phyloP scores from a whole-genome alignment of 345 rosid species.

The Cardamine resedifolia region DNA sequence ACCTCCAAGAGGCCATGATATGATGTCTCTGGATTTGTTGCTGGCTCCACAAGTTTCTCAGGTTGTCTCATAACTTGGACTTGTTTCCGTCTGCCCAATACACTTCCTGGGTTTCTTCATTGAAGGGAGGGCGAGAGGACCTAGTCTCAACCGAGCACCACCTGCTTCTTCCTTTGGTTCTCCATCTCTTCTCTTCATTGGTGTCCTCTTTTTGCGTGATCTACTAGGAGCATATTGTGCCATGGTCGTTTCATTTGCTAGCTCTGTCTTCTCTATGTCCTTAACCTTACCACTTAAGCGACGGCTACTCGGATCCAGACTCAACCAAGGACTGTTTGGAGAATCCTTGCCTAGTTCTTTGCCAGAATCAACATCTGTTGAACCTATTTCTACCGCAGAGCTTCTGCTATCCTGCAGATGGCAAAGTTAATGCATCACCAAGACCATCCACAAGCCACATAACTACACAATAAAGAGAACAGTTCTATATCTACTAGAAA shows the following conservation, averaged over 20 bases:
- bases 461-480: slow-evolving; percentile 17
- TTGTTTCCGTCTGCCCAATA: slow-evolving; percentile 41
- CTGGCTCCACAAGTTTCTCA: slow-evolving; percentile 30
- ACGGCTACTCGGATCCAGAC: slow-evolving; percentile 59
- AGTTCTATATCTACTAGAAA: slow-evolving; percentile 14
- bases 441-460: slow-evolving; percentile 15
- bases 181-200: slow-evolving; percentile 35
- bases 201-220: slow-evolving; percentile 47
- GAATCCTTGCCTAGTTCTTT: slow-evolving; percentile 50
- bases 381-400: slow-evolving; percentile 32
- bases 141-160: slow-evolving; percentile 50
- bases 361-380: slow-evolving; percentile 37
- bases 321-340: slow-evolving; percentile 65
- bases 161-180: slow-evolving; percentile 41
- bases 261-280: slow-evolving; percentile 34
- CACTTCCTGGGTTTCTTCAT: slow-evolving; percentile 57
- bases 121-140: slow-evolving; percentile 46
- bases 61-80: slow-evolving; percentile 36
- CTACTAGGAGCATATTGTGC: slow-evolving; percentile 43
- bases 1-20: slow-evolving; percentile 4
- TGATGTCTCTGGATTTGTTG: slow-evolving; percentile 27
- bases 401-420: slow-evolving; percentile 48
- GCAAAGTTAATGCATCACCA: slow-evolving; percentile 26
- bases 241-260: slow-evolving; percentile 30
- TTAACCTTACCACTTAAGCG: slow-evolving; percentile 38